These are phyloP conservation scores for Pedinophyceae sp. DNA, from an alignment of 139 green algal species.

Conservation along the genomic window DNA sequence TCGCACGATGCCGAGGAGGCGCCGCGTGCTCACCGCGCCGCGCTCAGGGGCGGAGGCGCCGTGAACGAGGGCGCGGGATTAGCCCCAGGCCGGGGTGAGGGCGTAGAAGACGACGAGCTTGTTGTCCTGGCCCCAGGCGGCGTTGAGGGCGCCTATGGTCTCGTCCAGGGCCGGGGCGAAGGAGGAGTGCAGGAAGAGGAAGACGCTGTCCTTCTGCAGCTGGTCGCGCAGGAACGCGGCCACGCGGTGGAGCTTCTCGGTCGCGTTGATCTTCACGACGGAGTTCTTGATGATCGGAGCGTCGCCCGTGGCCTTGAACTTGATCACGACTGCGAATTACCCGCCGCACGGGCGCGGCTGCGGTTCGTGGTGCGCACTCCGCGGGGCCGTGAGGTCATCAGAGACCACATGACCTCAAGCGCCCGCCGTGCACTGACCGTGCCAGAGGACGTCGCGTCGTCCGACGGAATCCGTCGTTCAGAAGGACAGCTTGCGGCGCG, in stretches of 20 bases:
- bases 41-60: too few species aligned
- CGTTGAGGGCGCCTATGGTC: not conserved
- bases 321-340: not conserved
- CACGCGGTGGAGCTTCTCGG: not conserved
- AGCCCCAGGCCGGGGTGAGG: not conserved
- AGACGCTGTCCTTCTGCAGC: not conserved
- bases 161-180: not conserved
- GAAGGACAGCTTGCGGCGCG: too few species aligned
- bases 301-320: not conserved
- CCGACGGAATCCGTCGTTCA: too few species aligned
- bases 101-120: not conserved
- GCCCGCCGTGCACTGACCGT: too few species aligned
- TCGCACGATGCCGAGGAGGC: too few species aligned
- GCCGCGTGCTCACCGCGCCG: too few species aligned
- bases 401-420: too few species aligned
- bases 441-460: too few species aligned
- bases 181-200: not conserved
- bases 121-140: not conserved
- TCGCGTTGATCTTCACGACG: not conserved
- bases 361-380: too few species aligned
- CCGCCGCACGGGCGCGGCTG: too few species aligned
- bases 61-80: not conserved
- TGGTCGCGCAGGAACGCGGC: not conserved
- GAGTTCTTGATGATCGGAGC: not conserved
- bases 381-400: too few species aligned